Base-by-base conservation (phyloP, 371 early-diverging fungal species). In the Saksenaea vasiformis region DNA sequence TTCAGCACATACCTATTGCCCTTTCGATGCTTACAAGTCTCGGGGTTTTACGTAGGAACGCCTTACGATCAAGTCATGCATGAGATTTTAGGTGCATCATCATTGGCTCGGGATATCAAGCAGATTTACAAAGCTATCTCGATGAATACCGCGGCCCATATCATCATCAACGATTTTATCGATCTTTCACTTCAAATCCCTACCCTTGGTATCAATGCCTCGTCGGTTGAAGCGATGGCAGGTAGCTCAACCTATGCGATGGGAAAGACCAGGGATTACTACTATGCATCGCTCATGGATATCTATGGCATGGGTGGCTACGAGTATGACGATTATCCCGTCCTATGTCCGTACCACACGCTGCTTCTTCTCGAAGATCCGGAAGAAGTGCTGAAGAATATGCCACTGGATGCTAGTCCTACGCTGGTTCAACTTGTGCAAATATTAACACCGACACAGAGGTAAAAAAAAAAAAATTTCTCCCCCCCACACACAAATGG, bases 261-360 rank as follows among this genome's bases (percentile, higher is more conserved):
- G 24, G 62, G 60, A 22, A 61, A 56, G 22, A 62, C 64, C 37
- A 58, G 43, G 7, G 68, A 72, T 39, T 65, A 58, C 41, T 56
- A 66, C 39, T 68, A 66, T 28, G 68, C 71, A 2, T 74, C 76
- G 0, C 44, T 78, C 43, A 74, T 77, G 74, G 79, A 76, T 19
- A 80, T 78, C 10, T 86, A 82, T 66, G 80, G 83, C 54, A 76
- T 75, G 1, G 76, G 78, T 11, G 82, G 80, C 0, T 80, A 90
- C 58, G 89, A 91, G 61, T 85, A 84, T 44, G 84, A 80, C 36
- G 76, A 79, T 37, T 91, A 88, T 61, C 93, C 95, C 0, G 82
- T 87, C 8, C 77, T 97, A 34, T 86, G 92, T 39, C 95, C 97
- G 0, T 93, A 94, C 67, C 93, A 95, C 39, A 90, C 95, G 0